Evolutionary conservation across 2,329 filamentous ascomycete species (phyloP).

Genomic region (Metarhizium anisopliae): DNA sequence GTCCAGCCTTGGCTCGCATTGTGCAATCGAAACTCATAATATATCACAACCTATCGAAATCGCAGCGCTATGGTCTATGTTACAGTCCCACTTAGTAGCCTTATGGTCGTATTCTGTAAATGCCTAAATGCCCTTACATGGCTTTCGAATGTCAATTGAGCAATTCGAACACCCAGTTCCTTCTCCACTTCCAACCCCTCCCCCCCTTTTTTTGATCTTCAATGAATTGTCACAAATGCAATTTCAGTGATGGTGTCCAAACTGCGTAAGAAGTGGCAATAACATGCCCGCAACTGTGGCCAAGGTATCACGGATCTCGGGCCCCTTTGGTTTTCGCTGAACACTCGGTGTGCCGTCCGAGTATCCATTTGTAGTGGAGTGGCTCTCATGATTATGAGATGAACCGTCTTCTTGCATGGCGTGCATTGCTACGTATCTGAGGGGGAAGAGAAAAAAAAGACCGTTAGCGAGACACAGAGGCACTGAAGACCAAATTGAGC

Average conservation of each 20-base stretch:
- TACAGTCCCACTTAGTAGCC: not conserved
- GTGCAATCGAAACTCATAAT: not conserved
- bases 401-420: constrained; percentile 76
- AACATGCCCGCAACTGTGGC: constrained; percentile 70
- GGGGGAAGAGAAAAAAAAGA: not conserved
- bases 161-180: not conserved
- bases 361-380: constrained; percentile 42
- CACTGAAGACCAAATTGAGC: not conserved
- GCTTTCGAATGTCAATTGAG: too few species aligned
- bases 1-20: not conserved
- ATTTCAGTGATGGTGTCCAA: constrained; percentile 58
- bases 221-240: not conserved
- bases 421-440: constrained; percentile 94
- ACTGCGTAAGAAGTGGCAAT: constrained; percentile 66
- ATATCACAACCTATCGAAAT: not conserved
- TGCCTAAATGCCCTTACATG: too few species aligned
- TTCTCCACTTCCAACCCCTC: not conserved
- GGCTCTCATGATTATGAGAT: constrained; percentile 42
- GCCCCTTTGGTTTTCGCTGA: constrained; percentile 44
- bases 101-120: too few species aligned
- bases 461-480: not conserved
- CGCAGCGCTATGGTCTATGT: not conserved
- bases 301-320: constrained; percentile 59
- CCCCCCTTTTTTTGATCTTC: not conserved
- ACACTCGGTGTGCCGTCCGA: constrained; percentile 33